Evolutionary conservation across 257 asterid genomes (phyloP), one percentile per base, ranked within the genome.

Genomic region (Anisodus tanguticus): DNA sequence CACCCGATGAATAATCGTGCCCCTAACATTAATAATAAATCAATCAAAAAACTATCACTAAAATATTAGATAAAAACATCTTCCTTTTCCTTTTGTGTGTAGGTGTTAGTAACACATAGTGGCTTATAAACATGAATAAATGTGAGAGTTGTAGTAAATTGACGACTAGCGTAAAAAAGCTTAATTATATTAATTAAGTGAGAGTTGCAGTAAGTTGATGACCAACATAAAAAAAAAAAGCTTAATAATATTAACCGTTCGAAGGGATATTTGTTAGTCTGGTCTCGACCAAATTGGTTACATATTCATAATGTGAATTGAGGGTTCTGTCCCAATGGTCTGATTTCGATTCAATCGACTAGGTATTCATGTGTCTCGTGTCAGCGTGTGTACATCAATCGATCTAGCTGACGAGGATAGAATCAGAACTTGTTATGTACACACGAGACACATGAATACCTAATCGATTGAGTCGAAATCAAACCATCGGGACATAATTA

Each of bases 1-100:
- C 84, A 1, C 89, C 91, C 0, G 88, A 85, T 3, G 87, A 82
- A 69, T 90, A 87, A 57, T 86, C 83, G 19, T 84, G 84, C 0
- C 92, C 92, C 90, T 88, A 82, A 67, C 13, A 69, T 16, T 39
- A 39, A 69, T 26, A 66, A 31, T 26, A 26, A 45, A 68, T 69
- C 2, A 16, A 3, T 39, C 15, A 63, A 26, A 41, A 41, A 39
- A 39, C 3, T 39, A 39, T 39, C 43, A 39, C 4, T 39, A 3
- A 39, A 41, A 41, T 41, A 41, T 41, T 41, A 5, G 45, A 41
- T 5, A 0, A 41, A 41, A 41, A 41, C 45, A 41, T 41, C 45
- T 41, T 41, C 4, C 4, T 1, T 2, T 41, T 41, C 45, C 4
- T 41, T 5, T 41, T 41, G 3, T 41, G 5, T 41, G 3, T 5